Base-by-base conservation (phyloP, 441 rosid species). In the Aquilaria agallochum region DNA sequence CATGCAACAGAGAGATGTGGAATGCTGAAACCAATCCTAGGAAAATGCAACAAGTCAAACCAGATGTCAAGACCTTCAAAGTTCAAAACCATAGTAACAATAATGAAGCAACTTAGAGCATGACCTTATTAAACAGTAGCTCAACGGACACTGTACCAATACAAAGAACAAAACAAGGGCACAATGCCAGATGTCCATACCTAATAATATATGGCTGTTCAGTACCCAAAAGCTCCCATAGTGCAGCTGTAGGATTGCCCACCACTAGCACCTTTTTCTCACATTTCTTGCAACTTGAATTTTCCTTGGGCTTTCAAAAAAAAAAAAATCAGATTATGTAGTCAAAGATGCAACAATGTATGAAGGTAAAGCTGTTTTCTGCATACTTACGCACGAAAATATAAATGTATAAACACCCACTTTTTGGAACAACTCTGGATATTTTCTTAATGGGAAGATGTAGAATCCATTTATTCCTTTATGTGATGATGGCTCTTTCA, bases 21-120 rank as follows among this genome's bases (percentile, higher is more conserved):
- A 56, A 80, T 74, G 20, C 34, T 62, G 5, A 83, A 82, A 68
- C 97, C 93, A 46, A 80, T 82, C 68, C 95, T 90, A 81, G 42
- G 42, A 36, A 36, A 4, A 36, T 36, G 7, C 7, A 5, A 3
- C 2, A 36, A 36, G 5, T 36, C 6, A 36, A 36, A 36, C 42
- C 3, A 36, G 42, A 5, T 4, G 9, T 36, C 42, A 36, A 36
- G 6, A 36, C 42, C 27, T 36, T 8, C 42, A 36, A 36, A 36
- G 1, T 36, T 3, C 42, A 36, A 4, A 36, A 36, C 27, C 42
- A 36, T 36, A 36, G 7, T 36, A 8, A 36, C 6, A 36, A 36
- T 36, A 5, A 36, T 36, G 42, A 36, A 36, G 7, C 42, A 36
- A 36, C 42, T 36, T 36, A 36, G 7, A 8, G 7, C 0, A 36